These are phyloP conservation scores for Colletotrichum sp. DNA, from an alignment of 2,329 filamentous ascomycete species.

Conservation along the genomic window DNA sequence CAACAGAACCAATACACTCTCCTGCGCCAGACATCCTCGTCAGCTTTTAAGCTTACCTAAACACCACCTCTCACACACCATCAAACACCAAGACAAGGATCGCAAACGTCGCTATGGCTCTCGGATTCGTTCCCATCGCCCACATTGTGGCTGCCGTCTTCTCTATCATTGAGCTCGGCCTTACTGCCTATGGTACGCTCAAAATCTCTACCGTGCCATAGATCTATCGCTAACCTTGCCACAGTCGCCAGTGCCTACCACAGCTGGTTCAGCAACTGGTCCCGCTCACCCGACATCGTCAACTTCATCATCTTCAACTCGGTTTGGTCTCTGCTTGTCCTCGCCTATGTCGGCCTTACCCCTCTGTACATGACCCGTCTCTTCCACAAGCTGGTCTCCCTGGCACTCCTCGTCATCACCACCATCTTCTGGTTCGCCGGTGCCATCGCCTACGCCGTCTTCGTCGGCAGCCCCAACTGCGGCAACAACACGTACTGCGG, in stretches of 20 bases:
- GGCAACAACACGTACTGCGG: slow-evolving; percentile 63
- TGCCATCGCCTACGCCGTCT: slow-evolving; percentile 76
- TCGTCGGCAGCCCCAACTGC: slow-evolving; percentile 59
- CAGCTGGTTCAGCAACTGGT: slow-evolving; percentile 32
- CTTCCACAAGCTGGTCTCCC: slow-evolving; percentile 69
- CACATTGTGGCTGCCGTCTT: slow-evolving; percentile 73
- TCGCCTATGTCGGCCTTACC: slow-evolving; percentile 72
- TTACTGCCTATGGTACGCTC: slow-evolving; percentile 73
- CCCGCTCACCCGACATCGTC: slow-evolving; percentile 55
- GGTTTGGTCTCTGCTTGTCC: slow-evolving; percentile 76
- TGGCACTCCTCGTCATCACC: slow-evolving; percentile 73
- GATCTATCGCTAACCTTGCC: neutral
- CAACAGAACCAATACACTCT: neutral
- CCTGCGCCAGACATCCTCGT: neutral
- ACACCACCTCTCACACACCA: neutral
- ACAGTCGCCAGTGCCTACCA: slow-evolving; percentile 55
- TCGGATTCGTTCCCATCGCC: slow-evolving; percentile 15
- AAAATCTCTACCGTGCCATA: neutral
- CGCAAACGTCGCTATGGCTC: neutral
- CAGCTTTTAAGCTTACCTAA: neutral
- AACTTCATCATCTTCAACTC: slow-evolving; percentile 83
- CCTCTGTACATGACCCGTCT: slow-evolving; percentile 66
- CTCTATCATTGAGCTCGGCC: slow-evolving; percentile 75
- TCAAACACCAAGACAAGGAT: neutral
- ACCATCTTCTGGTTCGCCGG: slow-evolving; percentile 92